Base-by-base conservation (phyloP, 169 alveolate species). In the Ophryocystis elektroscirrha region DNA sequence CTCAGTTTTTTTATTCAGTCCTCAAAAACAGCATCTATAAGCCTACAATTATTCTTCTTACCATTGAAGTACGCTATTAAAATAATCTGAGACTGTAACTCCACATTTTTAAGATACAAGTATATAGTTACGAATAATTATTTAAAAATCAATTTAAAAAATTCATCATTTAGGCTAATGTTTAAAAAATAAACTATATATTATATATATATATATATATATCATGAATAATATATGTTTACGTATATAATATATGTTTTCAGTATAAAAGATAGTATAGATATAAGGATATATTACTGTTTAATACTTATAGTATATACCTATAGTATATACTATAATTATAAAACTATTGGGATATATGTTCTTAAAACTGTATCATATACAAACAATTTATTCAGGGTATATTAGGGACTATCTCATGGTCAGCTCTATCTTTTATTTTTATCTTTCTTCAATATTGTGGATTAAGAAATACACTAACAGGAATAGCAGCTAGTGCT, bases 371-470 rank as follows among this genome's bases (percentile, higher is more conserved):
- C 52, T 47, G 39, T 53, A 61, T 50, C 52, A 53, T 12, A 59
- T 59, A 5, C 52, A 53, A 20, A 59, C 53, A 9, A n/a, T 37
- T 59, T 46, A n/a, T 65, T 35, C 76, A 78, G 71, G 81, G 81
- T 3, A 53, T 77, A 56, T 58, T 76, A 15, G 81, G 86, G n/a
- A 76, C 87, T 18, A 76, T 79, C 20, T 89, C 91, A 15, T 79
- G 83, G 82, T 49, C 76, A 42, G 83, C 88, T 23, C 64, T 80
- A 45, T 64, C 79, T 36, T 82, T 77, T 63, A 78, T 76, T 59
- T 73, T 84, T 7, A 68, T 79, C 82, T 76, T 64, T 63, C 61
- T 79, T 44, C 91, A 82, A 61, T 82, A 82, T 58, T 65, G 81
- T 51, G 86, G 83, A 24, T 62, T 82, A 53, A 42, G 79, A 25